phyloP scores from a whole-genome alignment of 257 asterid species.

The Rauvolfia tetraphylla region DNA sequence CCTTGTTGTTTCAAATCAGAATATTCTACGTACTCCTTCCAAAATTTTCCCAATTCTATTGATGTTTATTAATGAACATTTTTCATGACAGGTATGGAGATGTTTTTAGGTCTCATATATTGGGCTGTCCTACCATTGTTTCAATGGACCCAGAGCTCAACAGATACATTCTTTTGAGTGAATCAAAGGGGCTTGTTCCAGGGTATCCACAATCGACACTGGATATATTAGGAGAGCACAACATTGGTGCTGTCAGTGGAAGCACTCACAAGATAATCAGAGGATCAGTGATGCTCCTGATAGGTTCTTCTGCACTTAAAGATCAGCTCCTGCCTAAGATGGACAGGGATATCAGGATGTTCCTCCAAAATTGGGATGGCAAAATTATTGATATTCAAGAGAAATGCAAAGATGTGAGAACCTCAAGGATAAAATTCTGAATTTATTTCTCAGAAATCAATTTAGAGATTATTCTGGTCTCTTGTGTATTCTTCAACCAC shows the following conservation, averaged over 20 bases:
- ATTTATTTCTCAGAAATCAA: no score
- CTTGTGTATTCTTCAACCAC: not conserved
- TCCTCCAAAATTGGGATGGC: constrained; percentile 60
- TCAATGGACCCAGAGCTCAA: constrained; percentile 90
- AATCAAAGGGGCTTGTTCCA: constrained; percentile 83
- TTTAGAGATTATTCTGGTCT: not conserved
- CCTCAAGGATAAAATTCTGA: not conserved
- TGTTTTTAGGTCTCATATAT: constrained; percentile 74
- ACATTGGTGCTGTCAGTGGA: constrained; percentile 81
- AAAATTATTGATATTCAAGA: constrained; percentile 75
- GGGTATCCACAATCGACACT: constrained; percentile 86
- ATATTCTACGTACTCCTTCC: not conserved
- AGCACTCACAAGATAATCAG: constrained; percentile 75
- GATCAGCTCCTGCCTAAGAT: constrained; percentile 68
- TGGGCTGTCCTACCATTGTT: constrained; percentile 82
- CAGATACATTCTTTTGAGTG: constrained; percentile 66
- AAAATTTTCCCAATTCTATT: not conserved
- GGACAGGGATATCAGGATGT: constrained; percentile 64
- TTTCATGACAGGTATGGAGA: constrained; percentile 56
- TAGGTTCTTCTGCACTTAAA: constrained; percentile 72
- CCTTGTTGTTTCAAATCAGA: not conserved
- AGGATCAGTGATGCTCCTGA: constrained; percentile 73
- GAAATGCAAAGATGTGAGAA: constrained; percentile 65
- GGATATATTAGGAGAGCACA: constrained; percentile 74
- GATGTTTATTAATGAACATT: not conserved